Evolutionary conservation across 2,329 filamentous ascomycete genomes (phyloP), one percentile per base, ranked within the genome.

Genomic region (Helotiales sp.): DNA sequence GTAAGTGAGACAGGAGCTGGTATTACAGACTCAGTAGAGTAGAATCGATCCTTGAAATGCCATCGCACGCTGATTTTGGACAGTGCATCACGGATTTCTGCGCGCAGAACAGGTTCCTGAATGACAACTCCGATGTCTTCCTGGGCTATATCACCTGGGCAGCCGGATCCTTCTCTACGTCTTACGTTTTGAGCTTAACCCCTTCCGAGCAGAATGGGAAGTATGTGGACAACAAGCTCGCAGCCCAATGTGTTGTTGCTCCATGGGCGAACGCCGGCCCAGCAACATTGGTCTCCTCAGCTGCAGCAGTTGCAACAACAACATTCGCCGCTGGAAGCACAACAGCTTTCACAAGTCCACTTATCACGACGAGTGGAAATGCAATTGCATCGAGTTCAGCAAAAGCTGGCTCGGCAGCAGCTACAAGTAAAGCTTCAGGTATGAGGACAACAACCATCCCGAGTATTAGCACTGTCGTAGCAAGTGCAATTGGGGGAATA

Each of bases 1-100:
- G 68, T 74, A 10, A 85, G 82, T 34, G 85, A 87, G 76, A 84
- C 83, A 3, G 85, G 85, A 10, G 84, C 71, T 52, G 74, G 71
- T 15, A 68, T 63, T 37, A 62, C 62, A n/a, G 11, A 50, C 32
- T 69, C 70, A 32, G 70, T 72, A 64, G n/a, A 65, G 65, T 28
- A 34, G 22, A 37, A 17, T 6, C n/a, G n/a, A n/a, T n/a, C n/a
- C n/a, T n/a, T n/a, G n/a, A n/a, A n/a, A n/a, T n/a, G n/a, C n/a
- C n/a, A n/a, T n/a, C n/a, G n/a, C n/a, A n/a, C 20, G n/a, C 40
- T 45, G 6, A 45, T 45, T 45, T 6, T n/a, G 3, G 20, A 32
- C 43, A 70, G 67, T 73, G 73, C 49, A 68, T 71, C 40, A 74
- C 64, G 8, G 69, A 68, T 47, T 74, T 74, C 59, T 74, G 72